Evolutionary conservation across 352 stramenopile genomes (phyloP).

Genomic region (Phytophthora sansomeana): DNA sequence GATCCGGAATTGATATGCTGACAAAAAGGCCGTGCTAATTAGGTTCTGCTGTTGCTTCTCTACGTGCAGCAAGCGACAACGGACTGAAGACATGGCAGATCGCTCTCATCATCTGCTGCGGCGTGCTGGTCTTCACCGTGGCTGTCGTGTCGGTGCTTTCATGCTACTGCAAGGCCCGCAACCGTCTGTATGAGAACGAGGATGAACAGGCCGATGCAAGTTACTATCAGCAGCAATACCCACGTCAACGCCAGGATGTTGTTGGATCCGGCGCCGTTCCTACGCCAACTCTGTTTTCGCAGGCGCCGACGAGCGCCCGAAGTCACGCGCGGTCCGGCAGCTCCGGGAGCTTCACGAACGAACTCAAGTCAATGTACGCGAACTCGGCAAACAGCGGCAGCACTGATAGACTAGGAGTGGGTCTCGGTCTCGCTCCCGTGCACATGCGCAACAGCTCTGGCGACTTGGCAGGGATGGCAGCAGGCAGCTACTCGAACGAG

Average conservation of each 20-base stretch:
- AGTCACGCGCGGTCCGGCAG: slow-evolving; percentile 21
- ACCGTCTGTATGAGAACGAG: slow-evolving; percentile 60
- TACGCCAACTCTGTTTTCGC: slow-evolving; percentile 26
- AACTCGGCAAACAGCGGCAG: slow-evolving; percentile 36
- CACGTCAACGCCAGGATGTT: slow-evolving; percentile 17
- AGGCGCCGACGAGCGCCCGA: slow-evolving; percentile 13
- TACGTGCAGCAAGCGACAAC: slow-evolving; percentile 19
- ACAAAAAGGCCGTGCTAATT: neutral
- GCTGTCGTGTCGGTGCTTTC: slow-evolving; percentile 59
- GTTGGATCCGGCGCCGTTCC: slow-evolving; percentile 17
- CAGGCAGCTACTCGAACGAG: slow-evolving; percentile 33
- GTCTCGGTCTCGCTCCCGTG: slow-evolving; percentile 38
- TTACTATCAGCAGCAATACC: slow-evolving; percentile 52
- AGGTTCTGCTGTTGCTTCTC: slow-evolving; percentile 4
- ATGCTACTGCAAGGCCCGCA: slow-evolving; percentile 65
- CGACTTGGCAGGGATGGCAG: slow-evolving; percentile 31
- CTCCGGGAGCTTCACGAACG: slow-evolving; percentile 34
- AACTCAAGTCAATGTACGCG: slow-evolving; percentile 40
- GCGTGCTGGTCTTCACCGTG: slow-evolving; percentile 56
- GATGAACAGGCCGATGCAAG: slow-evolving; percentile 46
- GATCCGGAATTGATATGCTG: neutral
- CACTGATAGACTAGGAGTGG: slow-evolving; percentile 37
- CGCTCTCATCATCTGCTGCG: slow-evolving; percentile 66
- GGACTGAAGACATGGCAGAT: slow-evolving; percentile 64
- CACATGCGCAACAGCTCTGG: slow-evolving; percentile 36